Base-by-base conservation (phyloP, 176 grass and related monocot genomes). In the Chloris gayana region DNA sequence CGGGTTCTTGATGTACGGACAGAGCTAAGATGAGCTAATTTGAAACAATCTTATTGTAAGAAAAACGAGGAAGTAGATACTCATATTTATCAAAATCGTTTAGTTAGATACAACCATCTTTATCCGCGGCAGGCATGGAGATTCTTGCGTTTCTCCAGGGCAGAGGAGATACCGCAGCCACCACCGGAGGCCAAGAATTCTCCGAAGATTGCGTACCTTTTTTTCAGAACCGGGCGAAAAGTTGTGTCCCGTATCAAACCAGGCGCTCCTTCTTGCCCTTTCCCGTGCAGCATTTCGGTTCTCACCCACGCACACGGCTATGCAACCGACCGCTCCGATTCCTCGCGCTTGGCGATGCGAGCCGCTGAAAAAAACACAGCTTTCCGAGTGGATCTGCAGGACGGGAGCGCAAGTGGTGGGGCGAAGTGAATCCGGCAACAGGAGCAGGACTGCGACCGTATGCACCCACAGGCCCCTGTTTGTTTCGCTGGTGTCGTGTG, bases 351-450 rank as follows among this genome's bases (percentile, higher is more conserved):
- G 51, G 37, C 25, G 15, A 42, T 35, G 72, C 38, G 66, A 72
- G 30, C 73, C 74, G 72, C 61, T 25, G 54, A 61, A 59, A 34
- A 30, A 72, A 34, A 11, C 64, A 22, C 9, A 31, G 0, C 71
- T 71, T 80, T 64, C 66, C 9, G 15, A 47, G 78, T 41, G 83
- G 78, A 85, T 85, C 72, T 76, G 31, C 56, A 26, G 29, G 50
- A 26, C 21, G 21, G 34, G 78, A 33, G 46, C 22, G 76, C 73
- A 69, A 69, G 22, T 56, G 58, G 49, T 33, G 17, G 32, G 59
- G 18, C 10, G 75, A 80, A 60, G 35, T 56, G 87, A 33, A 85
- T 72, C 77, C 17, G 44, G 53, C 86, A 74, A 78, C 68, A 72
- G 67, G 38, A 47, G 84, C 37, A n/a, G 71, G 71, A 66, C 61